These are phyloP conservation scores for Cercospora sp. DNA, from an alignment of 2,329 filamentous ascomycete genomes.

Conservation along the genomic window DNA sequence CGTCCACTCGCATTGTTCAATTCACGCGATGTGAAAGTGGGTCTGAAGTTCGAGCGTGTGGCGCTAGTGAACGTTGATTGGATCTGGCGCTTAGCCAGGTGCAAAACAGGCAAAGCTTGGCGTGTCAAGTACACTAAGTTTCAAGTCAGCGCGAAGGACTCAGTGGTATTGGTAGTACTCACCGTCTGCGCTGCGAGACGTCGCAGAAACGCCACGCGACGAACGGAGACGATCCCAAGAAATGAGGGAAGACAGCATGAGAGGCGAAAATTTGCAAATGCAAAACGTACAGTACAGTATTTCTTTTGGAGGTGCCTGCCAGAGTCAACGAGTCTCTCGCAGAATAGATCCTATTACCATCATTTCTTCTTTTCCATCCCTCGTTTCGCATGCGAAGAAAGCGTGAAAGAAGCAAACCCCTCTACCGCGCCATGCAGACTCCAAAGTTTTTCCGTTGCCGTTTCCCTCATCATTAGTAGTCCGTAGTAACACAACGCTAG, in stretches of 20 bases:
- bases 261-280: not conserved
- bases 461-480: conserved; percentile 12
- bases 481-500: conserved; percentile 9
- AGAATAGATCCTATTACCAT: conserved; percentile 10
- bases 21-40: not conserved
- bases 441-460: not conserved
- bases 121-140: conserved; percentile 1
- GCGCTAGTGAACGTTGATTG: conserved; percentile 14
- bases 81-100: conserved; percentile 6
- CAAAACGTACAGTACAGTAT: not conserved
- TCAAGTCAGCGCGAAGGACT: conserved; percentile 2
- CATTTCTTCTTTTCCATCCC: conserved; percentile 5
- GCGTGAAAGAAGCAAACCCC: not conserved
- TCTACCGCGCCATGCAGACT: conserved; percentile 5
- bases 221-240: not conserved
- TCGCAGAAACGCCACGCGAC: not conserved
- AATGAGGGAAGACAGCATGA: not conserved
- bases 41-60: not conserved
- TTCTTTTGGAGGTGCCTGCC: conserved; percentile 1
- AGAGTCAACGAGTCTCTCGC: not conserved
- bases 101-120: not conserved
- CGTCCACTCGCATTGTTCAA: not conserved
- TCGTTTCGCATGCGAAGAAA: conserved; percentile 1
- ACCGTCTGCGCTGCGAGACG: not conserved
- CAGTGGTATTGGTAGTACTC: not conserved